Conservation (phyloP, 1,284 basidiomycete genomes). For the Termitomyces sp. region DNA sequence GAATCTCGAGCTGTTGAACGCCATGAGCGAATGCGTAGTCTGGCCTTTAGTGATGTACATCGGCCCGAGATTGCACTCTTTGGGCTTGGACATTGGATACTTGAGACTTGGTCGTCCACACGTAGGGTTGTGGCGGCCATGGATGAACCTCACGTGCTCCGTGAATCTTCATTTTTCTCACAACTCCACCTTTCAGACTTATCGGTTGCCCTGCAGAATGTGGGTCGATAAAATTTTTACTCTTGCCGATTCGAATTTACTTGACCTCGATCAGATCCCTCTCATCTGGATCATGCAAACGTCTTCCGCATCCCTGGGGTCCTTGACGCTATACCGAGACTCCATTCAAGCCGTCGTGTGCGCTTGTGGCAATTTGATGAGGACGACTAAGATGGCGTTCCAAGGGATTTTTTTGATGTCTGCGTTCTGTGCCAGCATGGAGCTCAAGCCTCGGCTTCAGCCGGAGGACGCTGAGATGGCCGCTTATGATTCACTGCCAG, state of each 20-base stretch:
- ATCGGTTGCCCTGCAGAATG: constrained; percentile 61
- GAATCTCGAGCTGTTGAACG: constrained; percentile 60
- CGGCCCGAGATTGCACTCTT: constrained; percentile 77
- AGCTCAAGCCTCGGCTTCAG: constrained; percentile 60
- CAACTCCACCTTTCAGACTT: constrained; percentile 60
- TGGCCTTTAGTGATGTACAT: constrained; percentile 65
- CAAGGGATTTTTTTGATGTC: constrained; percentile 80
- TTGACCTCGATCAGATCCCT: constrained; percentile 49
- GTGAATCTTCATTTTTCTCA: constrained; percentile 42
- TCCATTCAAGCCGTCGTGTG: constrained; percentile 69
- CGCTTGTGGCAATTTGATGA: constrained; percentile 54
- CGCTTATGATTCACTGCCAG: constrained; percentile 39
- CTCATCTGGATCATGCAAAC: constrained; percentile 65
- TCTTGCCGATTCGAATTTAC: background rate
- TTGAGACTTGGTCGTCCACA: constrained; percentile 66
- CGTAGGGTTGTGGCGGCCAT: constrained; percentile 53
- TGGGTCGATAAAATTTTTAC: constrained; percentile 28
- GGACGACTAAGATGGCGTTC: constrained; percentile 63
- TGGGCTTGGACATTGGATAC: constrained; percentile 76
- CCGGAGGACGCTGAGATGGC: constrained; percentile 47
- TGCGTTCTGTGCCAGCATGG: constrained; percentile 71
- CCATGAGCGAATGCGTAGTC: constrained; percentile 65
- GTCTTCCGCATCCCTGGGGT: constrained; percentile 70
- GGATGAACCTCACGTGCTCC: constrained; percentile 39
- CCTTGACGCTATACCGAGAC: constrained; percentile 69